Conservation (phyloP, 208 protist species). For the Leishmania lainsoni region DNA sequence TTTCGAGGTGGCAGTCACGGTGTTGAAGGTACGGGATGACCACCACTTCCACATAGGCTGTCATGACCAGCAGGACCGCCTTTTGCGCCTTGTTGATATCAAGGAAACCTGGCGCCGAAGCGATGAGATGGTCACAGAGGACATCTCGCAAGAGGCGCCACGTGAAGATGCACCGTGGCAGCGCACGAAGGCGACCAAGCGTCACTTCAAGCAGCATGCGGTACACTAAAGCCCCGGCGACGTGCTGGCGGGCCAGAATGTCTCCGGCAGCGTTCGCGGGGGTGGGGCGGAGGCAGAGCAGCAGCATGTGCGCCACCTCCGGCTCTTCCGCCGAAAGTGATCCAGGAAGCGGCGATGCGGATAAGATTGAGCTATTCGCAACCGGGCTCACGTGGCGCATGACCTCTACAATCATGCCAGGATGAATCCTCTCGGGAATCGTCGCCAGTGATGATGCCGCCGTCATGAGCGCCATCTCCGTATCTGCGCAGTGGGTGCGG, state of each 20-base stretch:
- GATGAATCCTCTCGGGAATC: not conserved
- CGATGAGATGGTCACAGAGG: not conserved
- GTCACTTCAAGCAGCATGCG: slow-evolving; percentile 54
- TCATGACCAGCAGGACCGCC: slow-evolving; percentile 2
- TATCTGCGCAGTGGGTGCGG: not conserved
- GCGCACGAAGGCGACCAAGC: slow-evolving; percentile 37
- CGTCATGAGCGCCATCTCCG: not conserved
- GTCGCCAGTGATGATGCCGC: not conserved
- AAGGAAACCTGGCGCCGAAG: not conserved
- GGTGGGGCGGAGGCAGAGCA: not conserved
- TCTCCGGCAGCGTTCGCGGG: not conserved
- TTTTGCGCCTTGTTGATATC: not conserved
- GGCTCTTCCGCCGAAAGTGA: slow-evolving; percentile 22
- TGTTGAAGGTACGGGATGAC: slow-evolving; percentile 27
- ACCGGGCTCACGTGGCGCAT: not conserved
- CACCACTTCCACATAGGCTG: slow-evolving; percentile 10
- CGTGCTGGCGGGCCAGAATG: slow-evolving; percentile 1
- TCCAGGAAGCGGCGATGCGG: not conserved
- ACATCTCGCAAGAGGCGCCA: slow-evolving; percentile 51
- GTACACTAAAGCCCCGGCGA: slow-evolving; percentile 39
- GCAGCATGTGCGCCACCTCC: slow-evolving; percentile 16
- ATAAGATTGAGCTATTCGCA: not conserved
- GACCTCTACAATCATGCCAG: not conserved
- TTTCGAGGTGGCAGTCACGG: slow-evolving; percentile 33
- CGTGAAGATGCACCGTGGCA: slow-evolving; percentile 56